Evolutionary conservation across 2,329 filamentous ascomycete genomes (phyloP).

Genomic region (Fusarium sp.): DNA sequence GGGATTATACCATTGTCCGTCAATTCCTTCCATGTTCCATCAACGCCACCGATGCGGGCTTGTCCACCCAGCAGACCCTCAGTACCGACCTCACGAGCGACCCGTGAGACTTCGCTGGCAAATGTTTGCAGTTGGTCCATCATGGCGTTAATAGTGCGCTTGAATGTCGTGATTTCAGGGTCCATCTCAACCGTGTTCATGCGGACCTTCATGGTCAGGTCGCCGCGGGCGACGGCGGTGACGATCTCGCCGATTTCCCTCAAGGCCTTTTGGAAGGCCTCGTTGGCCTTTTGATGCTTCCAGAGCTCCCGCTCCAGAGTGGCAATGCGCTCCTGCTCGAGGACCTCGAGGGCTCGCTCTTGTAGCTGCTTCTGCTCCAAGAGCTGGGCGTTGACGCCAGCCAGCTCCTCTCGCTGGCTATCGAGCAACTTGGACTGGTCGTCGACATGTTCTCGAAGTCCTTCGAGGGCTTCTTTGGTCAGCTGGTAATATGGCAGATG

Average conservation of each 20-base stretch:
- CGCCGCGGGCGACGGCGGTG: constrained; percentile 93
- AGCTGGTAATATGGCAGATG: constrained; percentile 61
- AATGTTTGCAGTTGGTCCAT: constrained; percentile 98
- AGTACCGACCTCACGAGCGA: constrained; percentile 95
- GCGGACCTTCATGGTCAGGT: constrained; percentile 95
- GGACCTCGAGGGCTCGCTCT: constrained; percentile 82
- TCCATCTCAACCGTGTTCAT: constrained; percentile 98
- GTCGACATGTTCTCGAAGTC: constrained; percentile 89
- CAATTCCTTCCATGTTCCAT: constrained; percentile 97
- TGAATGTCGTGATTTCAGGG: constrained; percentile 97
- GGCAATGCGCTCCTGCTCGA: constrained; percentile 89
- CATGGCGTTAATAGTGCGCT: constrained; percentile 98
- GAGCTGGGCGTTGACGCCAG: constrained; percentile 86
- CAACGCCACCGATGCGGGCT: constrained; percentile 91
- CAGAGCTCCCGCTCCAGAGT: constrained; percentile 91
- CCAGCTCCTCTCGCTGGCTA: constrained; percentile 86
- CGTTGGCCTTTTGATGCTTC: constrained; percentile 98
- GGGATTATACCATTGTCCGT: constrained; percentile 78
- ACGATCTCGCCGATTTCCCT: constrained; percentile 98
- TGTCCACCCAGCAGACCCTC: constrained; percentile 95
- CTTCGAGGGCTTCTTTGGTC: constrained; percentile 85
- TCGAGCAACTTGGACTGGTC: constrained; percentile 94
- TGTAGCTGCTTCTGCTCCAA: constrained; percentile 87
- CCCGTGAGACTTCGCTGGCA: constrained; percentile 93
- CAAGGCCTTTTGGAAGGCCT: constrained; percentile 97